These are phyloP conservation scores for Neofusicoccum ribis DNA, from an alignment of 2,329 filamentous ascomycete species.

Conservation along the genomic window DNA sequence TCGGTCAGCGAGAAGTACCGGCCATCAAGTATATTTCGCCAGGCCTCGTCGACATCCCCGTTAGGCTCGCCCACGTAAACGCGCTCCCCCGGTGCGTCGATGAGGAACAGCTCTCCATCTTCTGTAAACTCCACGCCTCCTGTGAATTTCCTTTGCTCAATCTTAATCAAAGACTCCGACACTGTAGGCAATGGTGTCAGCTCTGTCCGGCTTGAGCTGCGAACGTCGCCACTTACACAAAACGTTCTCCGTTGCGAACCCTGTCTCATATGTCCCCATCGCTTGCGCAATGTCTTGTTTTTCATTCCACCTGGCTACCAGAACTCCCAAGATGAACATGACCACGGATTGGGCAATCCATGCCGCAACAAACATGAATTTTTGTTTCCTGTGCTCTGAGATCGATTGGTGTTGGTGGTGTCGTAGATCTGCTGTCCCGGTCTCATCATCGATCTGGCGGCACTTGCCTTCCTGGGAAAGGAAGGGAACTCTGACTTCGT, in stretches of 20 bases:
- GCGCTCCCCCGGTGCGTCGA: not conserved
- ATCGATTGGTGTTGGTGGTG: not conserved
- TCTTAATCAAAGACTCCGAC: not conserved
- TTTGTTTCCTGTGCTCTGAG: not conserved
- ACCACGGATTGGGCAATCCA: not conserved
- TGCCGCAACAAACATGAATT: not conserved
- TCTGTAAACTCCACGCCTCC: not conserved
- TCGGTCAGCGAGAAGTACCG: not conserved
- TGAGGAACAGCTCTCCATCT: not conserved
- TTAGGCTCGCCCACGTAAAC: not conserved
- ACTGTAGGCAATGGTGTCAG: not conserved
- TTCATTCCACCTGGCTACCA: not conserved
- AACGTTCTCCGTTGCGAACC: not conserved
- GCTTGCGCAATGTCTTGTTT: not conserved
- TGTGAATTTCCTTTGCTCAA: not conserved
- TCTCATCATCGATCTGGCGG: not conserved
- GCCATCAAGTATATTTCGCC: not conserved
- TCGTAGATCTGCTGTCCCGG: not conserved
- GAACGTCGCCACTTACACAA: not conserved
- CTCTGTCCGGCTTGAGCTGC: not conserved
- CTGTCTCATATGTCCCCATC: not conserved
- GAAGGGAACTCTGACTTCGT: not conserved
- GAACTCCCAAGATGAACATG: not conserved
- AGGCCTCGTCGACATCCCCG: not conserved
- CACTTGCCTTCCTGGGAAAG: not conserved